These are phyloP conservation scores for Fusarium sp. DNA, from an alignment of 2,329 filamentous ascomycete genomes.

Conservation along the genomic window DNA sequence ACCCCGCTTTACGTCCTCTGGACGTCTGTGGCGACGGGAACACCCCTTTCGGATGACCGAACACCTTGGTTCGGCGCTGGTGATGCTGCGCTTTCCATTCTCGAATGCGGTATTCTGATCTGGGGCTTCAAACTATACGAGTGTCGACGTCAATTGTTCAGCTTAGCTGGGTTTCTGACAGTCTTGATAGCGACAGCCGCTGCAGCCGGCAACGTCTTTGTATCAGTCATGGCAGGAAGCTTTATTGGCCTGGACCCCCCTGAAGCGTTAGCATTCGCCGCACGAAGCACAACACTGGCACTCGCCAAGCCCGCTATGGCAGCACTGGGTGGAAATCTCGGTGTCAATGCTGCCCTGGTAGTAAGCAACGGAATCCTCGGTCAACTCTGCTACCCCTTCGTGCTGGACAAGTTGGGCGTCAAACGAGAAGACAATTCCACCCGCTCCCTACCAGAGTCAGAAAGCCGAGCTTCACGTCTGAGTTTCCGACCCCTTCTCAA, in stretches of 20 bases:
- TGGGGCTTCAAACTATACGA: constrained; percentile 67
- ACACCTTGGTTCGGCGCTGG: constrained; percentile 57
- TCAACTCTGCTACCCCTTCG: constrained; percentile 54
- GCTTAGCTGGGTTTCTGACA: constrained; percentile 54
- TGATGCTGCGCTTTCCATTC: constrained; percentile 60
- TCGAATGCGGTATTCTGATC: constrained; percentile 62
- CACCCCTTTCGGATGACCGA: constrained; percentile 24
- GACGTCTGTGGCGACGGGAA: constrained; percentile 38
- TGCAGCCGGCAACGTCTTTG: constrained; percentile 56
- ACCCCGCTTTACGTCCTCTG: constrained; percentile 52
- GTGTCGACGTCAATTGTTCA: constrained; percentile 59
- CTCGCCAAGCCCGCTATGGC: constrained; percentile 60
- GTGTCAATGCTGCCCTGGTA: constrained; percentile 62
- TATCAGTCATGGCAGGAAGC: constrained; percentile 53
- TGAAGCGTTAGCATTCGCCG: constrained; percentile 59
- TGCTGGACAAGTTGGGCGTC: constrained; percentile 47
- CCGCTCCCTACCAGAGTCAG: neutral
- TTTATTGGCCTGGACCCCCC: constrained; percentile 51
- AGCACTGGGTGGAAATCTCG: constrained; percentile 57
- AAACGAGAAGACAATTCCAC: constrained; percentile 1
- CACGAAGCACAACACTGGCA: constrained; percentile 62
- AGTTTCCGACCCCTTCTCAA: constrained; percentile 7
- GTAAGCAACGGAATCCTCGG: constrained; percentile 63
- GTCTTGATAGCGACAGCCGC: constrained; percentile 51
- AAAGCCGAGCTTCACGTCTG: neutral